Evolutionary conservation across 2,329 filamentous ascomycete species (phyloP).

Genomic region (Pyrenophora graminea): DNA sequence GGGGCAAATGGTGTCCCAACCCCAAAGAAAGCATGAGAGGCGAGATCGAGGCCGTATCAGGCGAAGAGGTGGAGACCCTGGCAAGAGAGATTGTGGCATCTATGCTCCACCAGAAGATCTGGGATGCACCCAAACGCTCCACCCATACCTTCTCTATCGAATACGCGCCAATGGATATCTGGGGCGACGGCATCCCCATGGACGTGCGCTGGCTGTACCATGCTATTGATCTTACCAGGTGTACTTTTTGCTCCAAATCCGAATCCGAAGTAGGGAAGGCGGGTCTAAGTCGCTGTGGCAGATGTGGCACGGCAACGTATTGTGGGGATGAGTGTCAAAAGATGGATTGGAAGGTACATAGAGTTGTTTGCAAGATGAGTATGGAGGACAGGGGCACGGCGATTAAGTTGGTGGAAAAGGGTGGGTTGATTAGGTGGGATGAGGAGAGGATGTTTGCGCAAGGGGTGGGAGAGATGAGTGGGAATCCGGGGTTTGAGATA

Average conservation of each 20-base stretch:
- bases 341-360: constrained; percentile 30
- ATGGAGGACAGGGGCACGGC: constrained; percentile 28
- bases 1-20: constrained; percentile 26
- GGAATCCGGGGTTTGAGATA: constrained; percentile 23
- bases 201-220: constrained; percentile 29
- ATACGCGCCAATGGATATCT: constrained; percentile 33
- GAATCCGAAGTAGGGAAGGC: not conserved
- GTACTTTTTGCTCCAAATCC: constrained; percentile 17
- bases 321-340: constrained; percentile 24
- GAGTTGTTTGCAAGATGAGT: constrained; percentile 25
- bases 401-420: constrained; percentile 24
- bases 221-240: constrained; percentile 12
- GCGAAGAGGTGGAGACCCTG: constrained; percentile 15
- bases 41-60: constrained; percentile 15
- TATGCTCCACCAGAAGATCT: constrained; percentile 11
- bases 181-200: constrained; percentile 31
- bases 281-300: constrained; percentile 17
- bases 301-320: constrained; percentile 31
- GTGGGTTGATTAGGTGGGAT: constrained; percentile 30
- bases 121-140: constrained; percentile 12
- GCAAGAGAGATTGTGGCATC: constrained; percentile 2
- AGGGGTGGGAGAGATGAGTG: constrained; percentile 18
- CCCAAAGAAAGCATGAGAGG: constrained; percentile 27
- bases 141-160: constrained; percentile 19
- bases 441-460: constrained; percentile 16